Evolutionary conservation across 257 asterid species (phyloP), one percentile per base, ranked within the genome.

Genomic region (Solanum piurae): DNA sequence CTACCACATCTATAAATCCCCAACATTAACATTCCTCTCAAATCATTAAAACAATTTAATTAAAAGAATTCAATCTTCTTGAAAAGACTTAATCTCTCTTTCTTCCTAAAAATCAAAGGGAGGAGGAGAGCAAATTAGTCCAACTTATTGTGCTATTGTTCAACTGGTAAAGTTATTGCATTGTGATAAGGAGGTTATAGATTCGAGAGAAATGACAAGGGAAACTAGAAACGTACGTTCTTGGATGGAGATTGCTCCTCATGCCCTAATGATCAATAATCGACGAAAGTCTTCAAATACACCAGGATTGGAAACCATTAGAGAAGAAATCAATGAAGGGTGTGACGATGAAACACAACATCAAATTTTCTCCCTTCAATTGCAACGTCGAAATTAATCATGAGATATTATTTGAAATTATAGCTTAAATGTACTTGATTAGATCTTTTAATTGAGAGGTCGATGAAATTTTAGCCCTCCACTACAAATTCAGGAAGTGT

Each of bases 191-290:
- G 58, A 49, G 7, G 3, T 14, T 49, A 49, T 2, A 49, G 58
- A 5, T 49, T 49, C 8, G 3, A 2, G 21, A 49, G 20, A 44
- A 60, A 89, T 91, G 93, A 75, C 87, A 3, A 85, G 52, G 36
- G 44, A 44, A 46, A 44, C 55, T 40, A 89, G 73, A 66, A 80
- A 74, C 3, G 46, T 49, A 55, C 87, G 31, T 83, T 23, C 75
- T 11, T 89, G 91, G 86, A 88, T 66, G 79, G 92, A 82, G 71
- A 87, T 92, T 49, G 91, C 92, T 80, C 91, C 92, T 14, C 60
- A 49, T 2, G 55, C 74, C 4, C 89, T 49, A 0, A 83, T 92
- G 12, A 55, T 68, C 66, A 25, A 46, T 3, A 29, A n/a, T 83
- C 90, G 91, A 12, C 69, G 9, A 13, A 92, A 87, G 86, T 84